Base-by-base conservation (phyloP, 108 stramenopile species). In the Nitzschia sp. region DNA sequence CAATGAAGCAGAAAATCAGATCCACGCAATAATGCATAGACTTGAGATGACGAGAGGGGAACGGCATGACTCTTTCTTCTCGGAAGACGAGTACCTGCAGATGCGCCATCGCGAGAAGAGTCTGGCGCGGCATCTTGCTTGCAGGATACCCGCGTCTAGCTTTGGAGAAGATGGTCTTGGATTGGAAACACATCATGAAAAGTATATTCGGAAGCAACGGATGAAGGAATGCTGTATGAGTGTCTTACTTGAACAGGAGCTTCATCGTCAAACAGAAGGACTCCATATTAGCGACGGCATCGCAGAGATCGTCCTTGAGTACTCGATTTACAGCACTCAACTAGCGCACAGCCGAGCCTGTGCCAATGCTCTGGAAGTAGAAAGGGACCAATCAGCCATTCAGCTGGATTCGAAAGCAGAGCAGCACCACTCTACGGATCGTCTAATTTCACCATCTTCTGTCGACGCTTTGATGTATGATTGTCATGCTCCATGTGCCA, bases 161-260 rank as follows among this genome's bases (percentile, higher is more conserved):
- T 18, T 59, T 33, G 58, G 31, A 9, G 58, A 62, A 27, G 36
- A 62, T 26, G 61, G 46, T 6, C 38, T 62, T 38, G 61, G 61
- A 25, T 38, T 62, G 38, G 61, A 62, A 46, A 34, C 42, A 11
- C 31, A 15, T 24, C 32, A 24, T 9, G 23, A 38, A 9, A 62
- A 26, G 32, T 9, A 6, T 26, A n/a, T 34, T 2, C 61, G 61
- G 26, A 15, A 42, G 32, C 1, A 25, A 45, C 61, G 61, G 9
- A 31, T 31, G 1, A 26, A 25, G 6, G 61, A 62, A 23, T 45
- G 61, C 25, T 45, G 61, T 46, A 42, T 62, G 61, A 62, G 38
- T 26, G 61, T 62, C 23, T 34, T 62, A 15, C 42, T 62, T 0
- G 61, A 62, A 46, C 61, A 62, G 33, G 38, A 42, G 24, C 42